phyloP scores from a whole-genome alignment of 148 eudicot species.

The Rheum nobile region DNA sequence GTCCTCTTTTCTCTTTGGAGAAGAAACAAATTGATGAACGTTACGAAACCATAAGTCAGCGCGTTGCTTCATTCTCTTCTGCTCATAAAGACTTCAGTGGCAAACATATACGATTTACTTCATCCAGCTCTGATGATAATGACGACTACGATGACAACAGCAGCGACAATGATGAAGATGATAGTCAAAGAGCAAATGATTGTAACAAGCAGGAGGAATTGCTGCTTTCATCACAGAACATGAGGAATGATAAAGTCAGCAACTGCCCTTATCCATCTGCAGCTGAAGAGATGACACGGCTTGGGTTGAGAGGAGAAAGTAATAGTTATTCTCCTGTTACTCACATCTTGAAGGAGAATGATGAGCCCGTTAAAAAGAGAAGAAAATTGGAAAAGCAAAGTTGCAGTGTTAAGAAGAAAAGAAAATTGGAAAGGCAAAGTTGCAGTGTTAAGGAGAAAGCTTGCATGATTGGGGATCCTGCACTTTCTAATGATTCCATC shows the following conservation, averaged over 20 bases:
- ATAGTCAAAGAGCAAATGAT: slow-evolving; percentile 15
- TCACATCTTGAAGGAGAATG: slow-evolving; percentile 11
- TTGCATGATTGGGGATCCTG: slow-evolving; percentile 14
- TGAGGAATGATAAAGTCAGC: slow-evolving; percentile 37
- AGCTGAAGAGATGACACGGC: slow-evolving; percentile 68
- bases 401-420: background rate
- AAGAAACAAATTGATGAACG: slow-evolving; percentile 70
- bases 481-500: slow-evolving; percentile 34
- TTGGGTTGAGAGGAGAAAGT: slow-evolving; percentile 52
- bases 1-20: slow-evolving; percentile 49
- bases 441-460: slow-evolving; percentile 11
- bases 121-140: slow-evolving; percentile 60
- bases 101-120: slow-evolving; percentile 43
- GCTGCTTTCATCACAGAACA: slow-evolving; percentile 20
- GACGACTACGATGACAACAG: slow-evolving; percentile 15
- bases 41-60: slow-evolving; percentile 42
- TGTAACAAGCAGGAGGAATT: slow-evolving; percentile 13
- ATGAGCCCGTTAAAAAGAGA: slow-evolving; percentile 20
- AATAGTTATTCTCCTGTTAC: slow-evolving; percentile 11
- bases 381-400: slow-evolving; percentile 21
- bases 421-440: slow-evolving; percentile 16
- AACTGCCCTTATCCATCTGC: slow-evolving; percentile 85
- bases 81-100: slow-evolving; percentile 37
- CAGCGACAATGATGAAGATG: slow-evolving; percentile 20
- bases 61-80: slow-evolving; percentile 51